phyloP scores from a whole-genome alignment of 495 filamentous ascomycete genomes.

The Cenococcum geophilum region DNA sequence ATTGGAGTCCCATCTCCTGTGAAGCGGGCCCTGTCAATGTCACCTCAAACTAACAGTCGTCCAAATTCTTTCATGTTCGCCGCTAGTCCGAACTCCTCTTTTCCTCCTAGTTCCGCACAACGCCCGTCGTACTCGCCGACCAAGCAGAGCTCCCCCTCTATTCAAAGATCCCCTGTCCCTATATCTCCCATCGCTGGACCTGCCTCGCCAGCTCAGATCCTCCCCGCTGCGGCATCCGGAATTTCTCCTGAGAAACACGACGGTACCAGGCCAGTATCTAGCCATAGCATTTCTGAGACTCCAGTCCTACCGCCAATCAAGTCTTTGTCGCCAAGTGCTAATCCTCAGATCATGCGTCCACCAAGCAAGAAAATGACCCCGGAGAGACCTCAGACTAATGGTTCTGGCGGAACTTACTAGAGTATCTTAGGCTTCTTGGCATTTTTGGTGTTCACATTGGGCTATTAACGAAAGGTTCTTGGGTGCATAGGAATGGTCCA shows the following conservation, averaged over 20 bases:
- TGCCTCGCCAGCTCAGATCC: slow-evolving; percentile 41
- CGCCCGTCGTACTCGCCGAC: slow-evolving; percentile 26
- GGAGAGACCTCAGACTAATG: slow-evolving; percentile 15
- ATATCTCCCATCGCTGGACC: slow-evolving; percentile 9
- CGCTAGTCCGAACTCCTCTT: slow-evolving; percentile 28
- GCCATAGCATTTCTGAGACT: slow-evolving; percentile 43
- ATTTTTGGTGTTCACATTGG: neutral
- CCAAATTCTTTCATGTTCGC: slow-evolving; percentile 15
- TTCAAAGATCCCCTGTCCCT: slow-evolving; percentile 23
- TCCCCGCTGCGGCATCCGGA: slow-evolving; percentile 51
- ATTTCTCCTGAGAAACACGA: slow-evolving; percentile 74
- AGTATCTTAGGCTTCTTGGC: neutral
- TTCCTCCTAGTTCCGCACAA: slow-evolving; percentile 18
- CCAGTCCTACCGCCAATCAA: slow-evolving; percentile 48
- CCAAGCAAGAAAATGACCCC: slow-evolving; percentile 31
- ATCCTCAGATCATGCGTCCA: slow-evolving; percentile 24
- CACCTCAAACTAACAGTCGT: slow-evolving; percentile 20
- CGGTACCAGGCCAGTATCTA: slow-evolving; percentile 47
- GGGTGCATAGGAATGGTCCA: no score
- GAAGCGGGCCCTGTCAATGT: slow-evolving; percentile 26
- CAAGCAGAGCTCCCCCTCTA: slow-evolving; percentile 22
- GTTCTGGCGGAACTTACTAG: neutral
- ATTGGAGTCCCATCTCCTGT: slow-evolving; percentile 19
- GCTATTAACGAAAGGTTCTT: neutral
- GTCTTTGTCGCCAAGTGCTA: slow-evolving; percentile 43